These are phyloP conservation scores for Luffa aegyptiaca DNA, from an alignment of 306 rosid species.

Conservation along the genomic window DNA sequence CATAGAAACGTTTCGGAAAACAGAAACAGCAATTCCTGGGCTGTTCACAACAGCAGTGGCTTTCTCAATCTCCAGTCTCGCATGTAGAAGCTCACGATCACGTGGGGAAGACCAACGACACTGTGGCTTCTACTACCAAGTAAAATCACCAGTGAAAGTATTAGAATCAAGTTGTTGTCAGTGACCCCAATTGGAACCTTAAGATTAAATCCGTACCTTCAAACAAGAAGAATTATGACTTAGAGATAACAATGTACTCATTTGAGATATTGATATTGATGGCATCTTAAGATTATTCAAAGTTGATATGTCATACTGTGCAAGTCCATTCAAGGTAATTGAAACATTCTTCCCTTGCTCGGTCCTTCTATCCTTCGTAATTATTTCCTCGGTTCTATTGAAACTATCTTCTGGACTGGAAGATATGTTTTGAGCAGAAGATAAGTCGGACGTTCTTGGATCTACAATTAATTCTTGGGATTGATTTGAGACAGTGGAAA, in stretches of 20 bases:
- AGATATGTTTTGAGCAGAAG: conserved; percentile 4
- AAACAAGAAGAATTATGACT: conserved; percentile 26
- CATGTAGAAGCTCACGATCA: conserved; percentile 58
- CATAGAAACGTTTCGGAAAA: conserved; percentile 52
- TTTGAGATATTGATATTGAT: conserved; percentile 31
- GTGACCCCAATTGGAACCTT: conserved; percentile 18
- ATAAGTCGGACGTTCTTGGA: conserved; percentile 2
- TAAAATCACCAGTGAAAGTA: conserved; percentile 20
- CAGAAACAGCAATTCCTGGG: conserved; percentile 43
- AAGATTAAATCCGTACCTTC: conserved; percentile 36
- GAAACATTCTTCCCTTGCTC: conserved; percentile 13
- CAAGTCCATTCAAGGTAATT: conserved; percentile 6
- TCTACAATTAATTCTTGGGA: conserved; percentile 11
- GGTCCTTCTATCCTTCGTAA: conserved; percentile 13
- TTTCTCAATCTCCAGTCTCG: conserved; percentile 50
- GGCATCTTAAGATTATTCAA: conserved; percentile 24
- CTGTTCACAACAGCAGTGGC: conserved; percentile 28
- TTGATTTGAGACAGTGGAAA: conserved; percentile 8
- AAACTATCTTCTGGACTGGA: conserved; percentile 7
- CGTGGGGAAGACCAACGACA: conserved; percentile 34
- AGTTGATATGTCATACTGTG: conserved; percentile 15
- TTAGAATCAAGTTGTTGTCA: conserved; percentile 13
- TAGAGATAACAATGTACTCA: conserved; percentile 40
- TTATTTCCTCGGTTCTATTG: conserved; percentile 15
- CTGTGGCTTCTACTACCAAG: conserved; percentile 42